These are phyloP conservation scores for Pyrus hybrid DNA, from an alignment of 331 rosid species.

Conservation along the genomic window DNA sequence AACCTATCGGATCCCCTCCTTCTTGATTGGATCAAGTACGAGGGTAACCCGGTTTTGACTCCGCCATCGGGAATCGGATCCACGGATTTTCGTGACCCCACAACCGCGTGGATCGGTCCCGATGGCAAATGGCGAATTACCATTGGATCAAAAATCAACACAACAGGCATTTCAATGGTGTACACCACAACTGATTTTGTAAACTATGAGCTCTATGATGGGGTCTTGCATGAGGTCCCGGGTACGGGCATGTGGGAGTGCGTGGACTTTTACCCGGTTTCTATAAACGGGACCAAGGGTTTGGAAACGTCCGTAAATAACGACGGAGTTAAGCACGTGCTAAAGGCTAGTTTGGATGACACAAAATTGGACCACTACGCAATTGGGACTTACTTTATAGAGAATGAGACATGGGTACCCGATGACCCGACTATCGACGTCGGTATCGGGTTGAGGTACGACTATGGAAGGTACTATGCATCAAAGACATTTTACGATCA, in stretches of 20 bases:
- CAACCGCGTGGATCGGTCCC: conserved; percentile 63
- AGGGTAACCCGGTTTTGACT: conserved; percentile 47
- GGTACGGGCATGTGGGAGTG: conserved; percentile 98
- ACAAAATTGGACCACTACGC: conserved; percentile 56
- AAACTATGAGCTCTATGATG: conserved; percentile 21
- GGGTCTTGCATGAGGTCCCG: conserved; percentile 48
- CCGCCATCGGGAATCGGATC: conserved; percentile 47
- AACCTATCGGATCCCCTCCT: conserved; percentile 78
- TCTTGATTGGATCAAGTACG: conserved; percentile 59
- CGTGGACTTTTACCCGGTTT: conserved; percentile 71
- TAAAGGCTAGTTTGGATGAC: conserved; percentile 75
- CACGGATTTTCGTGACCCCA: conserved; percentile 65
- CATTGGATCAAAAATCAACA: conserved; percentile 43
- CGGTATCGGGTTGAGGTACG: conserved; percentile 65
- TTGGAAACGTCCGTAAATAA: conserved; percentile 54
- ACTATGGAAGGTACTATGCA: conserved; percentile 78
- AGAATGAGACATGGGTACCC: conserved; percentile 79
- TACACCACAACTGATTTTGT: conserved; percentile 48
- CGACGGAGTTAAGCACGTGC: conserved; percentile 51
- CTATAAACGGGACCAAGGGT: conserved; percentile 42
- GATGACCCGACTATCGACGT: conserved; percentile 70
- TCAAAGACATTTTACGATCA: conserved; percentile 81
- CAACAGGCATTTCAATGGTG: conserved; percentile 43
- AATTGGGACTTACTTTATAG: conserved; percentile 46
- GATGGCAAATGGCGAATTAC: conserved; percentile 60